Conservation (phyloP, 1,284 basidiomycete genomes). For the Pterulicium gracile region DNA sequence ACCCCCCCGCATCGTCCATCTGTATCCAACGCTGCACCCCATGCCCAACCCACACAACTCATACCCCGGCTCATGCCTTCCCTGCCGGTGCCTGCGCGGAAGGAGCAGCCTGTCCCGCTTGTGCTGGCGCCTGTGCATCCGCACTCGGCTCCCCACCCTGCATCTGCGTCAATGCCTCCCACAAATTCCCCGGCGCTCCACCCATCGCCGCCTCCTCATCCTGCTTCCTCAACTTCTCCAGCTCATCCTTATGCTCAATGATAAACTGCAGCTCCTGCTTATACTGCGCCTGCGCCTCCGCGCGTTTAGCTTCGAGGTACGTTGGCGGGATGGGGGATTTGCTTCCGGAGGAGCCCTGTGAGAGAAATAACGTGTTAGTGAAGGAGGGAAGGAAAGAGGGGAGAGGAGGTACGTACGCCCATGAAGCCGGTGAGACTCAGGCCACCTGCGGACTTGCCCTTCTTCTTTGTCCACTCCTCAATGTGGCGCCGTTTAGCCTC, state of each 20-base stretch:
- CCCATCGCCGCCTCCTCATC: constrained; percentile 67
- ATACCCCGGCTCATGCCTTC: background rate
- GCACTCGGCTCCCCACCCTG: constrained; percentile 16
- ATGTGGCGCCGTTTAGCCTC: constrained; percentile 69
- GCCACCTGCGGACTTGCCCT: constrained; percentile 24
- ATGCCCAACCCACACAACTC: background rate
- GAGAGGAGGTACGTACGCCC: constrained; percentile 14
- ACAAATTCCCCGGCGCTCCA: constrained; percentile 33
- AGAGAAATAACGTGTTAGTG: constrained; percentile 5
- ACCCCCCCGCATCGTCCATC: background rate
- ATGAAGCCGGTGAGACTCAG: constrained; percentile 16
- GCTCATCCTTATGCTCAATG: constrained; percentile 67
- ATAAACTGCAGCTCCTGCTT: constrained; percentile 86
- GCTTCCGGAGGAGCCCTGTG: constrained; percentile 14
- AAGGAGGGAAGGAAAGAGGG: constrained; percentile 4
- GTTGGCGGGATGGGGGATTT: constrained; percentile 51
- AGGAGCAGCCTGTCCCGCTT: background rate
- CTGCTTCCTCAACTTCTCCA: constrained; percentile 72
- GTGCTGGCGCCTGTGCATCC: constrained; percentile 1
- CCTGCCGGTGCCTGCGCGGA: background rate
- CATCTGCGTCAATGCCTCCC: constrained; percentile 31
- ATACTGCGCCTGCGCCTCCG: constrained; percentile 79
- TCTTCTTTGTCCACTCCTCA: constrained; percentile 73
- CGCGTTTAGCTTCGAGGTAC: constrained; percentile 85
- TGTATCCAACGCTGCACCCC: background rate